These are phyloP conservation scores for Mortierella sp. DNA, from an alignment of 371 early-diverging fungal species.

Conservation along the genomic window DNA sequence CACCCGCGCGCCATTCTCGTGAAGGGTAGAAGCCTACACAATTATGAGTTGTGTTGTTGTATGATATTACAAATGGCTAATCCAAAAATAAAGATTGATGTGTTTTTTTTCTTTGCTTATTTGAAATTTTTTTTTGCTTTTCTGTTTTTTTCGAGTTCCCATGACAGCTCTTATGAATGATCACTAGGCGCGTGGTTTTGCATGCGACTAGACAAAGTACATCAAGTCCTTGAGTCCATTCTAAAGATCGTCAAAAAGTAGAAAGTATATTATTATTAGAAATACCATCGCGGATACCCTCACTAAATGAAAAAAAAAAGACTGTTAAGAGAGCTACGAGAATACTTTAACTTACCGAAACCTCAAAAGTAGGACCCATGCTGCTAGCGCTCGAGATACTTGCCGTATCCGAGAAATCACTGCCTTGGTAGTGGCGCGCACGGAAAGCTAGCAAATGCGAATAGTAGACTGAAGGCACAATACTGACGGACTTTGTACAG, in stretches of 20 bases:
- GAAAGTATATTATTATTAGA: not conserved
- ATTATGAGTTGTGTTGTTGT: too few species aligned
- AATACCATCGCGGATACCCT: too few species aligned
- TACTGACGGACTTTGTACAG: slow-evolving; percentile 84
- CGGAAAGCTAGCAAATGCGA: slow-evolving; percentile 90
- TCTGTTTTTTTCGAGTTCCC: not conserved
- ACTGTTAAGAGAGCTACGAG: not conserved
- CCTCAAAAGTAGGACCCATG: slow-evolving; percentile 16
- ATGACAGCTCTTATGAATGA: not conserved
- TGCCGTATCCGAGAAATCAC: slow-evolving; percentile 31
- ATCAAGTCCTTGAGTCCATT: slow-evolving; percentile 23
- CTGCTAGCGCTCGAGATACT: slow-evolving; percentile 22
- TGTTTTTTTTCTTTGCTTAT: not conserved
- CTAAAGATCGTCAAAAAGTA: slow-evolving; percentile 5
- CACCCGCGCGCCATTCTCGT: too few species aligned
- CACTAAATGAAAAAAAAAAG: not conserved
- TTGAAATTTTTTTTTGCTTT: not conserved
- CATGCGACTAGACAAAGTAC: slow-evolving; percentile 35
- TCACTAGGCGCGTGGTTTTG: not conserved
- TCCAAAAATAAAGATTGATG: too few species aligned
- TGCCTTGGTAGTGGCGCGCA: slow-evolving; percentile 58
- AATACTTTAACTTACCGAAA: slow-evolving; percentile 15
- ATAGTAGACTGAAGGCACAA: slow-evolving; percentile 92
- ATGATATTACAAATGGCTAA: too few species aligned
- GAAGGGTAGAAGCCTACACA: too few species aligned